A percentile compares a stretch with the other conserved stretches of the same genome.
Evolutionary conservation across 108 stramenopile genomes (phyloP).

Genomic region (Epipyxis sp.): DNA sequence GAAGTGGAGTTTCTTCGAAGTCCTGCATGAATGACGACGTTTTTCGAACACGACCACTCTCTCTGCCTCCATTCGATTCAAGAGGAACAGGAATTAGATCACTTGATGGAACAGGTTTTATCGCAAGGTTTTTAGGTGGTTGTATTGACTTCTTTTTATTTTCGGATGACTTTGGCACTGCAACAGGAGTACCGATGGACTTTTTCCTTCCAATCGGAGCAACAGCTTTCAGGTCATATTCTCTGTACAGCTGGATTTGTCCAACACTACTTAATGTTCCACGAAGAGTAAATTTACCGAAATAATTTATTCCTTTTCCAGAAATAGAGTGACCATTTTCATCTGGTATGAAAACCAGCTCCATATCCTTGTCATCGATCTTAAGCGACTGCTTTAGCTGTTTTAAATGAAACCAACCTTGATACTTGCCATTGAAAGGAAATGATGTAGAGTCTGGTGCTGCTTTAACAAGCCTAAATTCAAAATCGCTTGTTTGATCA

Average conservation of each 20-base stretch:
- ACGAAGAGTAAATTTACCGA: constrained; percentile 3
- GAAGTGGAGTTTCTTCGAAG: background rate
- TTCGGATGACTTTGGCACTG: background rate
- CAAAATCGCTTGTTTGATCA: constrained; percentile 34
- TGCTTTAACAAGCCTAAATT: constrained; percentile 13
- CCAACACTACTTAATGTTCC: background rate
- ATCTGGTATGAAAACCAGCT: background rate
- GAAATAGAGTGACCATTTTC: constrained; percentile 5
- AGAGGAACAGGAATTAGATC: background rate
- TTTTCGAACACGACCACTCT: constrained; percentile 12
- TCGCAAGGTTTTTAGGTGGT: constrained; percentile 13
- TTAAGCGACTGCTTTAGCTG: constrained; percentile 9
- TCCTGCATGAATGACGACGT: background rate
- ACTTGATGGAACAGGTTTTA: background rate
- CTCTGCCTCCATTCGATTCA: background rate
- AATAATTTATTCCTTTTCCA: constrained; percentile 12
- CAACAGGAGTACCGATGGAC: too few relatives aligned
- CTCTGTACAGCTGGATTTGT: background rate
- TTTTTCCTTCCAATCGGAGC: too few relatives aligned
- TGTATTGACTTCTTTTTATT: background rate
- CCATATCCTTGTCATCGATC: constrained; percentile 31
- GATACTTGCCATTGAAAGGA: constrained; percentile 5
- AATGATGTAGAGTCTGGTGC: background rate
- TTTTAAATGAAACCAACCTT: constrained; percentile 28
- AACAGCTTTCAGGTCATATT: background rate